These are phyloP conservation scores for Naganishia friedmannii DNA, from an alignment of 768 basidiomycete genomes.

Conservation along the genomic window DNA sequence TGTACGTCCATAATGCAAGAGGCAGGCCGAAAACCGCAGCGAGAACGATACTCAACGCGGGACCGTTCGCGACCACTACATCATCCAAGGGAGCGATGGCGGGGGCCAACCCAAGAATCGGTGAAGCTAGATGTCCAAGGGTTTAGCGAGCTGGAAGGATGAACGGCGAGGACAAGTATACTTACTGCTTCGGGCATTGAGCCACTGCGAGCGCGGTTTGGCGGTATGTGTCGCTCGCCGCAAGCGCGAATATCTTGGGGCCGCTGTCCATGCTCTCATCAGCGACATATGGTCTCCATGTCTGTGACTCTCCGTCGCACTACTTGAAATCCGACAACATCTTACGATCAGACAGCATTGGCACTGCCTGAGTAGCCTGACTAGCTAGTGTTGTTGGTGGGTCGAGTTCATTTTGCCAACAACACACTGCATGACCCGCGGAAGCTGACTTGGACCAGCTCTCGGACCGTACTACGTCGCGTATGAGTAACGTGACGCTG, in stretches of 20 bases:
- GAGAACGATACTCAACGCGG: conserved; percentile 48
- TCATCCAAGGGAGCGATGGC: background rate
- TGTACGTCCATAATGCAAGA: conserved; percentile 55
- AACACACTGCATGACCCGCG: too few species aligned
- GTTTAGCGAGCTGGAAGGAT: background rate
- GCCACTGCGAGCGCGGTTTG: background rate
- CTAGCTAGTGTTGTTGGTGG: too few species aligned
- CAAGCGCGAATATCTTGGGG: background rate
- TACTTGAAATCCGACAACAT: too few species aligned
- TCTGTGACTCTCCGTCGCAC: too few species aligned
- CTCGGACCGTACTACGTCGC: too few species aligned
- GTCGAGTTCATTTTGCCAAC: too few species aligned
- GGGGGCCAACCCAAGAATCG: background rate
- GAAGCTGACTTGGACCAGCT: too few species aligned
- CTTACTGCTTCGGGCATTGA: background rate
- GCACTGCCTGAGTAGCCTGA: too few species aligned
- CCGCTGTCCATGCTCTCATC: background rate
- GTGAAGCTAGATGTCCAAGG: background rate
- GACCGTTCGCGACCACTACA: conserved; percentile 37
- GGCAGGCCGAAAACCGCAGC: conserved; percentile 54
- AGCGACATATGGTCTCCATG: background rate
- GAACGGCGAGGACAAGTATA: background rate
- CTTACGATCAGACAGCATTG: too few species aligned
- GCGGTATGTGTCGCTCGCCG: background rate
- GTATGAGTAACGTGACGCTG: too few species aligned